Conservation (phyloP, 2,329 filamentous ascomycete species). For the Zopfia rhizophila region DNA sequence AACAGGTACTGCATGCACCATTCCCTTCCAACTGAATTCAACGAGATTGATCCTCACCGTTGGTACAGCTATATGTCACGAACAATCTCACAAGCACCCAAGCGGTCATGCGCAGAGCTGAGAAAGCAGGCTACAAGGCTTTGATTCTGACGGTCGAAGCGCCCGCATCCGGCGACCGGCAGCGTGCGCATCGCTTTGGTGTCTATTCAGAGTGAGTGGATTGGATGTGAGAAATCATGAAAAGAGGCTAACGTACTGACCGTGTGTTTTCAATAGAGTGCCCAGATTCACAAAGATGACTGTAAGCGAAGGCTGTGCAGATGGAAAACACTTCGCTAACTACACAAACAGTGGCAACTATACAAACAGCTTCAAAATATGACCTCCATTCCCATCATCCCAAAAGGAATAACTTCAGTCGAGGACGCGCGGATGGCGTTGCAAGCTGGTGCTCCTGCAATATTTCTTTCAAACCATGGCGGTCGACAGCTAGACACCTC, state of each 20-base stretch:
- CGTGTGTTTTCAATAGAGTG: no score
- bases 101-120: slow-evolving; percentile 33
- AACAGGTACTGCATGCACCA: slow-evolving; percentile 29
- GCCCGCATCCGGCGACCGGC: slow-evolving; percentile 39
- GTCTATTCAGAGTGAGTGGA: no score
- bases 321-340: slow-evolving; percentile 23
- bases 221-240: no score
- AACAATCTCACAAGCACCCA: slow-evolving; percentile 35
- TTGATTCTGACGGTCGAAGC: slow-evolving; percentile 47
- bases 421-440: slow-evolving; percentile 45
- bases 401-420: slow-evolving; percentile 45
- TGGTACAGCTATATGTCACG: slow-evolving; percentile 35
- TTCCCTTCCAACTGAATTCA: not conserved
- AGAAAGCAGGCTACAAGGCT: slow-evolving; percentile 41
- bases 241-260: no score
- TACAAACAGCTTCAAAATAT: slow-evolving; percentile 40
- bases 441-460: slow-evolving; percentile 39
- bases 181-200: slow-evolving; percentile 36
- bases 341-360: slow-evolving; percentile 28
- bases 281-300: no score
- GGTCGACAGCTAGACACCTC: slow-evolving; percentile 52
- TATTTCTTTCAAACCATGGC: slow-evolving; percentile 49
- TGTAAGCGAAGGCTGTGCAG: no score
- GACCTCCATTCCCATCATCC: slow-evolving; percentile 43
- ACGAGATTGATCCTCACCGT: not conserved